These are phyloP conservation scores for Capsella bursapastoris DNA, from an alignment of 345 rosid genomes.

Conservation along the genomic window DNA sequence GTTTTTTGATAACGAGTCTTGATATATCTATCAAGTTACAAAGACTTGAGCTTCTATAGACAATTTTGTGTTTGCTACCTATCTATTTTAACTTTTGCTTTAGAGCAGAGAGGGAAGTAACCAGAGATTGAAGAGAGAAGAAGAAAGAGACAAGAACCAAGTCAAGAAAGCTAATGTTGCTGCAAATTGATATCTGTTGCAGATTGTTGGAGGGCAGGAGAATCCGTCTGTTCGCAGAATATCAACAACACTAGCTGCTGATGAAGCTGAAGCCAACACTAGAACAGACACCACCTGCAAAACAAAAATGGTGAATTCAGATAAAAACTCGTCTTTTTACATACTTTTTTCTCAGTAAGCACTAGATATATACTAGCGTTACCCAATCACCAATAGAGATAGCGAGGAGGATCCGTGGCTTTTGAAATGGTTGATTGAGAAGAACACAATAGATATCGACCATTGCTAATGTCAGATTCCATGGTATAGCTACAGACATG, in stretches of 20 bases:
- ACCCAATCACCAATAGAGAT: conserved; percentile 90
- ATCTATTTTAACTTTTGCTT: conserved; percentile 19
- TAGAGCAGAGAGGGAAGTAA: conserved; percentile 68
- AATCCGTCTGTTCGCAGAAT: conserved; percentile 50
- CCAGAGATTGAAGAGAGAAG: conserved; percentile 89
- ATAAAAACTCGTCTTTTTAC: neutral
- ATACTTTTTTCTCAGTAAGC: neutral
- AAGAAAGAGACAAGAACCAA: conserved; percentile 78
- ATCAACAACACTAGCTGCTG: conserved; percentile 83
- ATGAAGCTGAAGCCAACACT: conserved; percentile 76
- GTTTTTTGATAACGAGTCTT: too few relatives aligned
- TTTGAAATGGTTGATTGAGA: conserved; percentile 65
- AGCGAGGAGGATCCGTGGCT: conserved; percentile 60
- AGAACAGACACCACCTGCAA: conserved; percentile 74
- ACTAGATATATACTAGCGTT: conserved; percentile 9
- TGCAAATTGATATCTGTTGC: conserved; percentile 77
- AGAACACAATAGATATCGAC: conserved; percentile 79
- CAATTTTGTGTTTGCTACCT: conserved; percentile 31
- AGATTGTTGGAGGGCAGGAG: conserved; percentile 58
- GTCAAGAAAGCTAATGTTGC: conserved; percentile 89
- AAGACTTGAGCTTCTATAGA: conserved; percentile 19
- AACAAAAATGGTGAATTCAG: neutral
- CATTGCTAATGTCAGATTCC: conserved; percentile 81
- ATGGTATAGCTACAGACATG: conserved; percentile 90
- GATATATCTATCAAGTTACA: conserved; percentile 19